Conservation (phyloP, 345 rosid species). For the Camelina hispida region DNA sequence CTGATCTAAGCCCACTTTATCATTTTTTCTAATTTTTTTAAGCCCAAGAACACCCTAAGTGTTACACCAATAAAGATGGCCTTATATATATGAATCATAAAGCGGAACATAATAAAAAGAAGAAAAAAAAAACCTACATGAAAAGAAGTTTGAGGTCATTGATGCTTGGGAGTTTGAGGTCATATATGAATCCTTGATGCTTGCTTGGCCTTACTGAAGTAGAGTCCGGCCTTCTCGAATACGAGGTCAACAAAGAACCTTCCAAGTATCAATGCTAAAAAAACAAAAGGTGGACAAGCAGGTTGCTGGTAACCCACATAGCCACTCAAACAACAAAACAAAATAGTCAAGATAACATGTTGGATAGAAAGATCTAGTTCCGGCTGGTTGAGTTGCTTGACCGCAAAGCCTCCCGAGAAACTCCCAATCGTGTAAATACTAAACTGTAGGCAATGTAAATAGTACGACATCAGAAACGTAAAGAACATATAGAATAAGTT, state of each 20-base stretch:
- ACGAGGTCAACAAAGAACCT: background rate
- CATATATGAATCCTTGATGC: no score
- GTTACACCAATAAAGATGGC: no score
- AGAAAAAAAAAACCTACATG: no score
- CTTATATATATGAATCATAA: no score
- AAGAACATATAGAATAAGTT: background rate
- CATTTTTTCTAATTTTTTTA: no score
- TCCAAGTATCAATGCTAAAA: background rate
- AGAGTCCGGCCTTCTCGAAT: background rate
- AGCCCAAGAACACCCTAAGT: no score
- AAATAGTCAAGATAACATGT: background rate
- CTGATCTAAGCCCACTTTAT: no score
- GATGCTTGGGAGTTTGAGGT: no score
- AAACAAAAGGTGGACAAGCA: background rate
- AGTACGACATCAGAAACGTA: background rate
- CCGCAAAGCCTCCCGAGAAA: background rate
- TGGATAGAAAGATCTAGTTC: background rate
- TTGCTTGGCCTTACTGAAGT: no score
- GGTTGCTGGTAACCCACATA: background rate
- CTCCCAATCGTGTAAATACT: background rate
- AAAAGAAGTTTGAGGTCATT: no score
- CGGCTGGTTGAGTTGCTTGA: background rate
- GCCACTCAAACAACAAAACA: background rate
- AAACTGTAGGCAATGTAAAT: background rate
- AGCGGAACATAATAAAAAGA: no score